These are phyloP conservation scores for Diaporthe sp. DNA, from an alignment of 2,329 filamentous ascomycete genomes.

Conservation along the genomic window DNA sequence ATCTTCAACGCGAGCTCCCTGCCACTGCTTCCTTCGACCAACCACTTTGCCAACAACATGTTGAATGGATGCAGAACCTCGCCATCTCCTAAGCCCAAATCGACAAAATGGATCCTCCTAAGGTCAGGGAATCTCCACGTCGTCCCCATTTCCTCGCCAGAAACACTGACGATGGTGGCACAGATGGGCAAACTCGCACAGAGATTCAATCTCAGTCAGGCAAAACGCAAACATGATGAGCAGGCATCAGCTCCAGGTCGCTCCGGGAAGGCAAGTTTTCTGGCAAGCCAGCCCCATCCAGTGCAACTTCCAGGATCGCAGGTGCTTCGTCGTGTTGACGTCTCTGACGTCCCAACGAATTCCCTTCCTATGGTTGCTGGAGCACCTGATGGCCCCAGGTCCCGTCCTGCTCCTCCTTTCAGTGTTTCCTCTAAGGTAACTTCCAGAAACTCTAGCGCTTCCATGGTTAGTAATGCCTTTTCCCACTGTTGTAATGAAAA, in stretches of 20 bases:
- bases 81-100: too few relatives aligned
- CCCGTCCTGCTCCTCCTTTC: background rate
- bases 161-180: background rate
- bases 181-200: slow-evolving; percentile 26
- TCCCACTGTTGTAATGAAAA: background rate
- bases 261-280: background rate
- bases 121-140: background rate
- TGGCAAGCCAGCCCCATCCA: background rate
- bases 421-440: background rate
- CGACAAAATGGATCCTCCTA: slow-evolving; percentile 8
- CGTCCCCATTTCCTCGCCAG: background rate
- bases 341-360: background rate
- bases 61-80: background rate
- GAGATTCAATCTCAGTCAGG: slow-evolving; percentile 5
- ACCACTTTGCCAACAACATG: background rate
- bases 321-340: background rate
- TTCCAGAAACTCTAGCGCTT: rapidly evolving
- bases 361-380: background rate
- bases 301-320: background rate
- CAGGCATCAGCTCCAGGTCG: background rate
- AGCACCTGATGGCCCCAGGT: background rate
- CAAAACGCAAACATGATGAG: background rate
- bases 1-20: background rate
- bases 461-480: background rate
- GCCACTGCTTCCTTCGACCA: background rate